Base-by-base conservation (phyloP, 108 stramenopile species). In the Epithemia pelagica region DNA sequence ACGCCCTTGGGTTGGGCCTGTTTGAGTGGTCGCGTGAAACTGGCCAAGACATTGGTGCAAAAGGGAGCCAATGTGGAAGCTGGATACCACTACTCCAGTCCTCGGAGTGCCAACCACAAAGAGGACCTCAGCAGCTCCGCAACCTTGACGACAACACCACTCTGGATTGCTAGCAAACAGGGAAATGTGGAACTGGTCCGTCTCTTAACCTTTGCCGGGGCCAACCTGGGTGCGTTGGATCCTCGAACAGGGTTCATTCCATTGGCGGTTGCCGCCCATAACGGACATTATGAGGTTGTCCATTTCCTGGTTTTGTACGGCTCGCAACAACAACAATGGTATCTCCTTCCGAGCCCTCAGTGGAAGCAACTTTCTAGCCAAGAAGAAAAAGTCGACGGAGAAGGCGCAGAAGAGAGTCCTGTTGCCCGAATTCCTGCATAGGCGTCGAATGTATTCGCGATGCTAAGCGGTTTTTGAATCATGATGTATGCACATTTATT, bases 1-100 rank as follows among this genome's bases (percentile, higher is more conserved):
- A 58, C 57, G 5, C 57, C 57, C 7, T 20, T 58, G 5, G 57
- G 27, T 58, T 58, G 57, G 57, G 57, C 57, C 5, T 58, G 57
- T 28, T 27, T 58, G 57, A 28, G 57, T 15, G 57, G 57, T 5
- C 57, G 57, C 19, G 10, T 28, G 57, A 28, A 58, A 28, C 24
- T 58, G 24, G 57, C 27, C 10, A 7, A 58, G 27, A 15, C 10
- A 5, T 58, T 58, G 24, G 57, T 28, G 57, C 26, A 58, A 15
- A 5, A 46, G 37, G 37, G 37, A 5, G 37, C 15, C 37, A 5
- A 46, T 46, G 5, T 46, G 37, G 37, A 46, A 15, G 37, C 37
- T 46, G 37, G 37, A 46, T 46, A 46, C 15, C 37, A 46, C 5
- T 5, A 15, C 37, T 10, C 5, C 37, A 46, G 37, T 46, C n/a